Evolutionary conservation across 345 rosid species (phyloP).

Genomic region (Brassica cretica): DNA sequence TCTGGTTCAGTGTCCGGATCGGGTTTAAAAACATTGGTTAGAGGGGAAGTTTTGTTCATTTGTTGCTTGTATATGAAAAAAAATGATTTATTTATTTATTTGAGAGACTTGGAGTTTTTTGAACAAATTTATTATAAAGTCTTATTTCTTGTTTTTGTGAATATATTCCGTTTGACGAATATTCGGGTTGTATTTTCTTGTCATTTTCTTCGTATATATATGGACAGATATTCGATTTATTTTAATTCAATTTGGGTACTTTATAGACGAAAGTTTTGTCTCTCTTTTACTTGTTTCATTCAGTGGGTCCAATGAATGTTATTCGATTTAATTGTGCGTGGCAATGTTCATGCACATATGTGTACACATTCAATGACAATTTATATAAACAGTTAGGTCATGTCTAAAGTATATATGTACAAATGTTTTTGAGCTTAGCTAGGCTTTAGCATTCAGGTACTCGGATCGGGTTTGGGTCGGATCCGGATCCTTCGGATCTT

Average conservation of each 20-base stretch:
- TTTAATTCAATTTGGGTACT: slow-evolving; percentile 12
- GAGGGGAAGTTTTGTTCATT: too few relatives aligned
- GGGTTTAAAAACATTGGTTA: too few relatives aligned
- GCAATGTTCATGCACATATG: slow-evolving; percentile 33
- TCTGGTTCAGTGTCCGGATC: too few relatives aligned
- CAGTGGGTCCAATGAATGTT: slow-evolving; percentile 35
- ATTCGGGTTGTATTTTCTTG: neutral
- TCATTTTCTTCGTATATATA: neutral
- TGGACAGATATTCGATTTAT: neutral
- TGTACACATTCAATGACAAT: neutral
- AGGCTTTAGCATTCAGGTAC: too few relatives aligned
- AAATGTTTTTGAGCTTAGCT: neutral
- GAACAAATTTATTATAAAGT: slow-evolving; percentile 1
- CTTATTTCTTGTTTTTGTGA: slow-evolving; percentile 7
- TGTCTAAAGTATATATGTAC: neutral
- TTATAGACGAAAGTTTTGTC: slow-evolving; percentile 31
- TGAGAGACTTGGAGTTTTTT: slow-evolving; percentile 29
- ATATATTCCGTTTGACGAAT: slow-evolving; percentile 10
- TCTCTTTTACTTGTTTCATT: slow-evolving; percentile 35
- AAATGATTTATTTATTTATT: slow-evolving; percentile 25
- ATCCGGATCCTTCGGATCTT: too few relatives aligned
- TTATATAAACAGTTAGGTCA: neutral
- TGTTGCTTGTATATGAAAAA: slow-evolving; percentile 7
- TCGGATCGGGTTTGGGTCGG: too few relatives aligned
- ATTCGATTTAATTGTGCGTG: slow-evolving; percentile 15